phyloP scores from a whole-genome alignment of 73 alveolate genomes.

The Tetrahymena thermophila region DNA sequence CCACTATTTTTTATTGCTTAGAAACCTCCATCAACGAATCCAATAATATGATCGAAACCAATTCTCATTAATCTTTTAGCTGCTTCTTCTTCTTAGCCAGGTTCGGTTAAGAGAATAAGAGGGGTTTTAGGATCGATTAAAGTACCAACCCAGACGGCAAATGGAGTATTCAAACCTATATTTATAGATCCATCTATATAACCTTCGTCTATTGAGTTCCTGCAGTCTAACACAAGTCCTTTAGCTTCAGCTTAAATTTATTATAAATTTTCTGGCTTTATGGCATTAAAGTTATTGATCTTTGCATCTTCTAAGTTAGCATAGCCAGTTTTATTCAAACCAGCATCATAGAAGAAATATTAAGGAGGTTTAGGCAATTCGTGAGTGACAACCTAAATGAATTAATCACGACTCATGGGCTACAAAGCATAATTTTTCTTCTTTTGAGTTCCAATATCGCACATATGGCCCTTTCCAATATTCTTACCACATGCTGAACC shows the following conservation, averaged over 20 bases:
- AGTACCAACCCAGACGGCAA: slow-evolving; percentile 53
- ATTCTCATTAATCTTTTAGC: slow-evolving; percentile 46
- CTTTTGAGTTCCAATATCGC: slow-evolving; percentile 32
- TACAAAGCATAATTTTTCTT: slow-evolving; percentile 31
- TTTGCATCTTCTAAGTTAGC: slow-evolving; percentile 1
- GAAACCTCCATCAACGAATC: slow-evolving; percentile 29
- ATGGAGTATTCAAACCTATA: slow-evolving; percentile 24
- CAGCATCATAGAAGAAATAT: slow-evolving; percentile 47
- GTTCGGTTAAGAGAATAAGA: slow-evolving; percentile 23
- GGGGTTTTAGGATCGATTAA: slow-evolving; percentile 11
- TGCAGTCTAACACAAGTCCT: slow-evolving; percentile 13
- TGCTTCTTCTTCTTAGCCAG: slow-evolving; percentile 42
- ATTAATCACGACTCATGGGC: slow-evolving; percentile 22
- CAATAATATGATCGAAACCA: slow-evolving; percentile 38
- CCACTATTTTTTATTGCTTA: slow-evolving; percentile 10
- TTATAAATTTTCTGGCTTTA: not conserved
- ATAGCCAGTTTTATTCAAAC: slow-evolving; percentile 17
- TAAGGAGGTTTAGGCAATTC: slow-evolving; percentile 46
- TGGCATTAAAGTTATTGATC: not conserved
- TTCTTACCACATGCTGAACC: slow-evolving; percentile 64
- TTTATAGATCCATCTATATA: slow-evolving; percentile 35
- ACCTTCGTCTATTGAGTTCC: slow-evolving; percentile 30
- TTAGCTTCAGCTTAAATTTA: not conserved
- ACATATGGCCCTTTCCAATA: slow-evolving; percentile 24
- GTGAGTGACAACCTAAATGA: slow-evolving; percentile 17